Percentiles rank a stretch among this genome's conserved stretches.
phyloP scores from a whole-genome alignment of 2,329 filamentous ascomycete genomes.

The Alternaria solani region DNA sequence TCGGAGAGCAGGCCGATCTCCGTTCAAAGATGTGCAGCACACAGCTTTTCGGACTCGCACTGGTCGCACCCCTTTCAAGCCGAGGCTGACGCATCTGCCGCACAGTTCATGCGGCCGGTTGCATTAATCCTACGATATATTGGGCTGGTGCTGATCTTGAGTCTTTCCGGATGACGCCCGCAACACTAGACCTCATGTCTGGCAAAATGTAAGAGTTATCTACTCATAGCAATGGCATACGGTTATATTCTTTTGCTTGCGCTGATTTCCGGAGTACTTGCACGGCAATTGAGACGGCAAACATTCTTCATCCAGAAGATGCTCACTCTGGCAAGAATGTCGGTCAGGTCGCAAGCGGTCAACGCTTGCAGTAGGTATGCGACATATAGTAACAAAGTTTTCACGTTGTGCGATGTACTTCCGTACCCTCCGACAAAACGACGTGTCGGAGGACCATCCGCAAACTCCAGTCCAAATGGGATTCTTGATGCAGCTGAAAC shows the following conservation, averaged over 20 bases:
- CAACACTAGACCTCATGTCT: not conserved
- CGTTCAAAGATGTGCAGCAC: not conserved
- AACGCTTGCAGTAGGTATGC: not conserved
- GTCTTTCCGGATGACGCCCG: not conserved
- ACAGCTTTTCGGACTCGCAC: not conserved
- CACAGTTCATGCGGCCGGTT: not conserved
- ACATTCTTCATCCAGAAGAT: no score
- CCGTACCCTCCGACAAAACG: not conserved
- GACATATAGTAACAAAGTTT: not conserved
- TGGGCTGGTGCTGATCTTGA: not conserved
- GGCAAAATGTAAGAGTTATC: not conserved
- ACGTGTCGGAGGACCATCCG: not conserved
- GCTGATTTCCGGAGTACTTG: not conserved
- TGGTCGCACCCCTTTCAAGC: not conserved
- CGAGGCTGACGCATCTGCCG: not conserved
- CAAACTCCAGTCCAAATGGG: not conserved
- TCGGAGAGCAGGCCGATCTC: not conserved
- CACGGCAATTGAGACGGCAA: not conserved
- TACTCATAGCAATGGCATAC: not conserved
- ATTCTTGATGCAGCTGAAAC: not conserved
- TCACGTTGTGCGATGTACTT: not conserved
- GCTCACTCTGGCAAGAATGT: not conserved
- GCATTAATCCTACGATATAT: not conserved
- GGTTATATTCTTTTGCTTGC: not conserved
- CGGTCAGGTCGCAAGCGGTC: no score